Evolutionary conservation across 2,329 filamentous ascomycete species (phyloP).

Genomic region (Exophiala phaeomuriformis): DNA sequence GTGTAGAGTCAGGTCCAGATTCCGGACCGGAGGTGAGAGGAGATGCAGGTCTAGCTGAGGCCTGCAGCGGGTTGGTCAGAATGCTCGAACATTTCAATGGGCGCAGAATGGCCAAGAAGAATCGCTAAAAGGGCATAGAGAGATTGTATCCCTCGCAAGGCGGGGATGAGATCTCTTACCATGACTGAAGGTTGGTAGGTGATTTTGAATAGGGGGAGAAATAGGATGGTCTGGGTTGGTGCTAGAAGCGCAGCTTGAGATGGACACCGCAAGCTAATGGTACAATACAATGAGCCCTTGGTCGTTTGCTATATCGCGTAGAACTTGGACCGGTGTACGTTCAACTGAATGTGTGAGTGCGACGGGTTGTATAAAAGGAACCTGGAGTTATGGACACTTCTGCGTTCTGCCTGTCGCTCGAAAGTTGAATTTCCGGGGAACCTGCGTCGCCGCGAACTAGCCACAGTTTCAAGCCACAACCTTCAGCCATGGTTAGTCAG

Average conservation of each 20-base stretch:
- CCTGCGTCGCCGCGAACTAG: too few species aligned
- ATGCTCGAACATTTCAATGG: neutral
- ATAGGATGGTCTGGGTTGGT: neutral
- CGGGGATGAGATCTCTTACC: neutral
- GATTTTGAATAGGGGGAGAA: neutral
- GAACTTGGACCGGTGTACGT: too few species aligned
- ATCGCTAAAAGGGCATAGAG: neutral
- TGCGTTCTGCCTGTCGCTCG: too few species aligned
- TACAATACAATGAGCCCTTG: too few species aligned
- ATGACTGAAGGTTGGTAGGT: neutral
- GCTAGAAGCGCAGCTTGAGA: neutral
- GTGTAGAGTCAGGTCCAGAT: conserved; percentile 41
- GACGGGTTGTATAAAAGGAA: too few species aligned
- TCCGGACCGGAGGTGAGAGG: conserved; percentile 41
- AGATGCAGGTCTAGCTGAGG: conserved; percentile 32
- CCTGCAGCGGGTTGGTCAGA: conserved; percentile 4
- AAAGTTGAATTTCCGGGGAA: too few species aligned
- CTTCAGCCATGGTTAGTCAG: too few species aligned
- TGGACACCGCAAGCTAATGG: too few species aligned
- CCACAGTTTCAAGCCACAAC: too few species aligned
- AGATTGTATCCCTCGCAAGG: neutral
- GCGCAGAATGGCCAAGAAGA: neutral
- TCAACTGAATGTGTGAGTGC: too few species aligned
- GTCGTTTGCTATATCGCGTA: too few species aligned
- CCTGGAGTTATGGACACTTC: too few species aligned